Evolutionary conservation across 768 basidiomycete species (phyloP), one percentile per base, ranked within the genome.

Genomic region (Dentipellis fragilis): DNA sequence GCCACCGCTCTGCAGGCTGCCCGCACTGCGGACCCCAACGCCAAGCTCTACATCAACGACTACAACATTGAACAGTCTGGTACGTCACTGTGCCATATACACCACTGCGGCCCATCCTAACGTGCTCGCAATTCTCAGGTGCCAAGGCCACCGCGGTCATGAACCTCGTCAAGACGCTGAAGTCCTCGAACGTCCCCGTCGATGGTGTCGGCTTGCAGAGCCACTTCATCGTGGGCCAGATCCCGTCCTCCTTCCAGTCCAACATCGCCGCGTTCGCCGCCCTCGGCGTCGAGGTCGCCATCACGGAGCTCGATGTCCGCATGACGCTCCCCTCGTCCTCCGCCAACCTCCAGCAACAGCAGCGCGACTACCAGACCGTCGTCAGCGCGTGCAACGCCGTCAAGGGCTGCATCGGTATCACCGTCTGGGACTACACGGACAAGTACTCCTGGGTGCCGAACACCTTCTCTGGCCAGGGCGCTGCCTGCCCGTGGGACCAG

Each of bases 301-400:
- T 85, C 60, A 86, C 84, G 3, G 84, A 85, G 64, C 74, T 86
- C 48, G 84, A 85, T 61, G 79, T 80, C 61, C 73, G 84, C 48
- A 83, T 83, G 74, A 75, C 73, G 10, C 70, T 81, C n/a, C 83
- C 82, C 16, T 74, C 71, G 14, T 80, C 80, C 1, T 58, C 67
- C 2, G 76, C 75, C 1, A 71, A 78, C 36, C 71, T 80, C 42
- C 70, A 67, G 17, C 80, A 84, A 61, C 83, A 85, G 62, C 69
- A 76, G 66, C 69, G 65, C 46, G 83, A 85, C 63, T 85, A 82
- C 58, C 66, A 75, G 63, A 75, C 72, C 14, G 75, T 83, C 46
- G 71, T 84, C 58, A 56, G 65, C 16, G 77, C 80, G 6, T 85
- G 84, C 63, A 71, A 74, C 57, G 71, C 54, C 19, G 65, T 72